phyloP scores from a whole-genome alignment of 768 basidiomycete genomes.

The Arthromyces matolae region DNA sequence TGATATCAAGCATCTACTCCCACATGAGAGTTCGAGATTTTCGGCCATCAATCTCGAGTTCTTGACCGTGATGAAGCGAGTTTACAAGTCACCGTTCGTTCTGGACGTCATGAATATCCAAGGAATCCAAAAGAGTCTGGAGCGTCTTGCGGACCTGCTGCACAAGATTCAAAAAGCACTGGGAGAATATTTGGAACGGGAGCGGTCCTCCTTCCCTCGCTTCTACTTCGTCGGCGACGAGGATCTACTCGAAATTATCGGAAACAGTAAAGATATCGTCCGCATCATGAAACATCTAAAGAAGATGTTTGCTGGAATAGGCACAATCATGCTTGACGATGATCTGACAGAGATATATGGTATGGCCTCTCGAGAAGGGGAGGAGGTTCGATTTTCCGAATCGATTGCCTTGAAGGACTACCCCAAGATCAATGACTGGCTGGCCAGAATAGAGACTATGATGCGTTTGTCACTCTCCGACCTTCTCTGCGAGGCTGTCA shows the following conservation, averaged over 20 bases:
- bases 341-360: constrained; percentile 85
- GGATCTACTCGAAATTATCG: constrained; percentile 96
- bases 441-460: constrained; percentile 85
- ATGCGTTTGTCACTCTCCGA: constrained; percentile 89
- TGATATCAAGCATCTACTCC: constrained; percentile 98
- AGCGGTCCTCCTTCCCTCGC: constrained; percentile 95
- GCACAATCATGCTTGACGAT: constrained; percentile 83
- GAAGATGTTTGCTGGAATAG: constrained; percentile 99
- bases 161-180: constrained; percentile 99
- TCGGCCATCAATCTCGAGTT: constrained; percentile 99
- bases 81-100: constrained; percentile 98
- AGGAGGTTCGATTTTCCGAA: constrained; percentile 81
- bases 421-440: constrained; percentile 99
- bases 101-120: constrained; percentile 95
- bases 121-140: constrained; percentile 94
- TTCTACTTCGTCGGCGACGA: constrained; percentile 99
- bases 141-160: constrained; percentile 91
- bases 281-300: constrained; percentile 99
- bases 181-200: constrained; percentile 97
- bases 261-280: constrained; percentile 97
- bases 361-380: constrained; percentile 95
- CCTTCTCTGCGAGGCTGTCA: constrained; percentile 74
- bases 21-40: constrained; percentile 96
- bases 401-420: constrained; percentile 88
- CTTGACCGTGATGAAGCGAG: constrained; percentile 98